phyloP scores from a whole-genome alignment of 257 asterid species.

The Mentha longifolia region DNA sequence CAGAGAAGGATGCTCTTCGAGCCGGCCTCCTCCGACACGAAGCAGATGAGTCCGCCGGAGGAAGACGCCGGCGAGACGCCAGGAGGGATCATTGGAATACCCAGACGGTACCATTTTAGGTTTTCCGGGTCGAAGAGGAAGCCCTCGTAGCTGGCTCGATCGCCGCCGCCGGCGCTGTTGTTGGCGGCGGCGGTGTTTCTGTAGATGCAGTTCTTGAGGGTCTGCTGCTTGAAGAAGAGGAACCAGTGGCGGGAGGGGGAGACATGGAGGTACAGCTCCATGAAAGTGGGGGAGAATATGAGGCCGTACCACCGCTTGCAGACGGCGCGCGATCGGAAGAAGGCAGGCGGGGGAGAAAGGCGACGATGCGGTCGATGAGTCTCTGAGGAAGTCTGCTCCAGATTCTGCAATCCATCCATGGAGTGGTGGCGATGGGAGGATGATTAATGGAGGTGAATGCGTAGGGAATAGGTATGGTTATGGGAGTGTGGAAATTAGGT shows the following conservation, averaged over 20 bases:
- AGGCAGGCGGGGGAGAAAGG: conserved; percentile 89
- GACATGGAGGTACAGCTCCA: conserved; percentile 64
- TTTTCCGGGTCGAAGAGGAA: conserved; percentile 72
- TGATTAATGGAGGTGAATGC: conserved; percentile 36
- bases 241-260: conserved; percentile 71
- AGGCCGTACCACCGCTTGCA: conserved; percentile 87
- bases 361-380: conserved; percentile 58
- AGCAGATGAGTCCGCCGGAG: conserved; percentile 77
- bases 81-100: conserved; percentile 65
- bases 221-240: conserved; percentile 73
- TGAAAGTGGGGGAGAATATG: conserved; percentile 65
- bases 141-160: conserved; percentile 45
- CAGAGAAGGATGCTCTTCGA: conserved; percentile 69
- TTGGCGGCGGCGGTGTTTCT: conserved; percentile 24
- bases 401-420: conserved; percentile 79
- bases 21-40: conserved; percentile 85
- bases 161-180: not conserved
- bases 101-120: conserved; percentile 64
- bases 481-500: conserved; percentile 56
- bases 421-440: conserved; percentile 14
- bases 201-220: conserved; percentile 51
- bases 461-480: conserved; percentile 52
- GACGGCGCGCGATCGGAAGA: conserved; percentile 77
- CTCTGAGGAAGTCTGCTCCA: conserved; percentile 87
- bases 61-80: conserved; percentile 74